Evolutionary conservation across 192 early-diverging fungal species (phyloP).

Genomic region (Geosiphon pyriformis): DNA sequence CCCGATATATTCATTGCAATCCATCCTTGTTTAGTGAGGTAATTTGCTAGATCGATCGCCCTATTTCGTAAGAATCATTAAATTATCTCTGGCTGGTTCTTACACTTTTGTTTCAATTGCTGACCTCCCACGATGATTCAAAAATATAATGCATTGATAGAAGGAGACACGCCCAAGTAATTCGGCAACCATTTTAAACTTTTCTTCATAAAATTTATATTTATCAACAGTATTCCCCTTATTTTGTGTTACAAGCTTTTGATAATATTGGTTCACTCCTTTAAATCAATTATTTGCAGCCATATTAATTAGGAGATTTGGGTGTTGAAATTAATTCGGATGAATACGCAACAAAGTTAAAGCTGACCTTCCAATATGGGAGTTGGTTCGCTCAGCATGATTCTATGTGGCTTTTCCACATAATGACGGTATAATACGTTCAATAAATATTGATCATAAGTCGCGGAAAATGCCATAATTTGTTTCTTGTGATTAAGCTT

Average conservation of each 20-base stretch:
- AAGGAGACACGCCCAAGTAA: conserved; percentile 46
- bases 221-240: conserved; percentile 24
- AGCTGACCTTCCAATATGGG: conserved; percentile 46
- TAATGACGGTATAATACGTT: conserved; percentile 28
- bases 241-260: conserved; percentile 22
- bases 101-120: background rate
- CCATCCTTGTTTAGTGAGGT: conserved; percentile 46
- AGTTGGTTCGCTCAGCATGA: conserved; percentile 42
- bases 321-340: background rate
- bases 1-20: conserved; percentile 42
- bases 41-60: conserved; percentile 43
- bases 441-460: conserved; percentile 46
- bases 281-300: background rate
- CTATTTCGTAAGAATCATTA: too few relatives aligned
- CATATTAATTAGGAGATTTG: background rate
- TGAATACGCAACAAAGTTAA: background rate
- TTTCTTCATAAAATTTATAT: conserved; percentile 37
- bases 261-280: conserved; percentile 53
- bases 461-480: conserved; percentile 55
- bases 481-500: conserved; percentile 42
- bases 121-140: conserved; percentile 43
- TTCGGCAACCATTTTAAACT: conserved; percentile 40
- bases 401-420: conserved; percentile 43
- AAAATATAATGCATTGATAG: conserved; percentile 58
- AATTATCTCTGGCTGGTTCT: too few relatives aligned